Evolutionary conservation across 2,329 filamentous ascomycete genomes (phyloP), one percentile per base, ranked within the genome.

Genomic region (Rutstroemia sp.): DNA sequence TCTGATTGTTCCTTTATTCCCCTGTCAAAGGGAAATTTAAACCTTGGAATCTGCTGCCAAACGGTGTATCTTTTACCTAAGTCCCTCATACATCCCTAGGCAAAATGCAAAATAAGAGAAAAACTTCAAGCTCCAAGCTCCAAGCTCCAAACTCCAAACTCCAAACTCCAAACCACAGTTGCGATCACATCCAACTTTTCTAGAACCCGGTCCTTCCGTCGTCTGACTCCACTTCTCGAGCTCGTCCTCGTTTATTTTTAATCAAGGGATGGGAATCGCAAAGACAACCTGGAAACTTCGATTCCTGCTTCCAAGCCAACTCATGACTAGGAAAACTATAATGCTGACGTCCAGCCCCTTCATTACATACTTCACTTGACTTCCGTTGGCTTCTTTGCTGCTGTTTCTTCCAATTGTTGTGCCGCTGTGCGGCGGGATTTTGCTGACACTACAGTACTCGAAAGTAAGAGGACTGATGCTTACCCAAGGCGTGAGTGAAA

Each of bases 361-460:
- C 38, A 55, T 34, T 34, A 10, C 9, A 23, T 47, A 25, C 4
- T 25, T 27, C 19, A 25, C n/a, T 19, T 12, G 5, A 17, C 34
- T 19, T 27, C 46, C 19, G 25, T 19, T 41, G 34, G 38, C 1
- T 38, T 45, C 25, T 8, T 45, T 51, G 48, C 38, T 23, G 44
- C 39, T 56, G 19, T 46, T 25, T 45, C 41, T 4, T 44, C 38
- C 46, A 44, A 21, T 19, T 50, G 23, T 25, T 25, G 23, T 38
- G 45, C 38, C 38, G 38, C 38, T 42, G 52, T 44, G 17, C 41
- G n/a, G 16, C n/a, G 10, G 37, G 25, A 34, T 38, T 14, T 55
- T 46, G 47, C 61, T 61, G 57, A 63, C 60, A 48, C 46, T 49
- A 63, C 60, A 48, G 46, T 49, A 27, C 23, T 45, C 46, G 25